Evolutionary conservation across 805 yeast genomes (phyloP), one percentile per base, ranked within the genome.

Genomic region (Kluyveromyces wickerhamii): DNA sequence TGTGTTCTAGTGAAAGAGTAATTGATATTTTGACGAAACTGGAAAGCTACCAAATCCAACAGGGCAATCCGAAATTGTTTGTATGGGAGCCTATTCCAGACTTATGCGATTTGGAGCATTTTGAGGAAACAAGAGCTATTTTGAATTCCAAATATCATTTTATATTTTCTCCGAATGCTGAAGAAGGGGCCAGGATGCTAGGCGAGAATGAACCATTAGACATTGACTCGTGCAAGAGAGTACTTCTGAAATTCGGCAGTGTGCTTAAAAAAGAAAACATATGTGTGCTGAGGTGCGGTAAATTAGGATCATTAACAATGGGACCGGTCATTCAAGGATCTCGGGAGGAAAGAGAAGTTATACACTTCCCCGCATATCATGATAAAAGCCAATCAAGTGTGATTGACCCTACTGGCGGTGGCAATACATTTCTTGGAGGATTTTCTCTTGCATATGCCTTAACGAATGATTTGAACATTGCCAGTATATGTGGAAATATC

Each of bases 341-440:
- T 5, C 32, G 47, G 19, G 29, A 31, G 4, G 33, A 39, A 6
- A 32, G 50, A 21, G 29, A 31, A 5, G 32, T 42, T 5, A 17
- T 34, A 10, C 72, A 82, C 74, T 67, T 74, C 15, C 88, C 92
- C 0, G 84, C 96, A 1, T 89, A 80, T 54, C 94, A 87, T 50
- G 54, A 49, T 9, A 62, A 59, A 14, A 46, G 49, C 3, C 47
- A 49, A 3, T 52, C 49, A 44, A 54, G 56, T 31, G 87, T 87
- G 0, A 64, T 82, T 1, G 97, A 88, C 55, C 94, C 96, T 2
- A 88, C 96, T 0, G 97, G 97, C 0, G 95, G 94, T 12, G 97
- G 97, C 0, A 94, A 88, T 51, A 70, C 95, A 0, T 87, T 81
- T 52, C 72, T 85, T 34, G 96, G 96, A 1, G 94, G 83, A 0